Evolutionary conservation across 148 eudicot genomes (phyloP), one percentile per base, ranked within the genome.

Genomic region (Chenopodium quinoa): DNA sequence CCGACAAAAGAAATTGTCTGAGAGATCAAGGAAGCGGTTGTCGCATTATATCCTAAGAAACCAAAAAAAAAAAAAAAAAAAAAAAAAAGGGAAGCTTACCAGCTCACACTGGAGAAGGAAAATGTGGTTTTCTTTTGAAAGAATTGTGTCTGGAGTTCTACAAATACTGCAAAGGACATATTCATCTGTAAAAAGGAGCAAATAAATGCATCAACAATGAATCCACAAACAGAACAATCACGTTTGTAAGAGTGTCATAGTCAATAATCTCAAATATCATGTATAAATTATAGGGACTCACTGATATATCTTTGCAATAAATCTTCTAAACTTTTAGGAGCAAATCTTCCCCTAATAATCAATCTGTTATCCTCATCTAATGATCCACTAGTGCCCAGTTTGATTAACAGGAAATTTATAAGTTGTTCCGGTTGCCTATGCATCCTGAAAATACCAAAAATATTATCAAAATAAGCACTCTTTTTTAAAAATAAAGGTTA

Each of bases 361-460:
- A 88, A 77, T 82, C 90, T 84, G 68, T 83, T 86, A 48, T 87
- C 88, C 48, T 80, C 87, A 84, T 90, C 93, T 17, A 90, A 79
- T 60, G 89, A 87, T 19, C 93, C 91, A 83, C 84, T 83, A 72
- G 90, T 83, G 27, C 88, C 88, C 74, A 87, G 60, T 78, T 90
- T 84, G 23, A 83, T 84, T 1, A 86, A 80, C 79, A 90, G 44
- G 86, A 89, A 90, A 37, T 71, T 80, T 87, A 85, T 83, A 20
- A 88, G 86, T 71, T 88, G 91, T 69, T 88, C 88, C 68, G 85
- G 87, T 76, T 86, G 87, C 78, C 91, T 89, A 76, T 83, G 87
- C 87, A 89, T 87, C 82, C 91, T 89, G 91, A 50, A 75, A 29
- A 67, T 47, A 47, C 27, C 25, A 40, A 19, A n/a, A 82, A 27